These are phyloP conservation scores for Backusella tarrabulga DNA, from an alignment of 192 early-diverging fungal genomes.

Conservation along the genomic window DNA sequence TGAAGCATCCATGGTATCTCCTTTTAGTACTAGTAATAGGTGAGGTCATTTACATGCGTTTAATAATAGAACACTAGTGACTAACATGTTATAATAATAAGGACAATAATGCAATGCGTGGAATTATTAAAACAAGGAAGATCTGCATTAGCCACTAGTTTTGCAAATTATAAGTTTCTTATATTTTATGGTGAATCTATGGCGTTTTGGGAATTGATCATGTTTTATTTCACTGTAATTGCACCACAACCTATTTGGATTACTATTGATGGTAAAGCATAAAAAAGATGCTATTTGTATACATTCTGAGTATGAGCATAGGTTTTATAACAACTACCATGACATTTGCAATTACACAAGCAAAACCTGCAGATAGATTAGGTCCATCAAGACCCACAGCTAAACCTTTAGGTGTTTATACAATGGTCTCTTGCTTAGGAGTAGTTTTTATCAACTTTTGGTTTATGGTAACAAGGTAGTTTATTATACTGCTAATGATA, in stretches of 20 bases:
- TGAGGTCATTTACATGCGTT: not conserved
- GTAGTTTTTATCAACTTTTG: constrained; percentile 70
- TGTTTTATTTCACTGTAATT: constrained; percentile 75
- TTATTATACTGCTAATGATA: not conserved
- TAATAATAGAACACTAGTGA: not conserved
- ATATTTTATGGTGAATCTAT: constrained; percentile 74
- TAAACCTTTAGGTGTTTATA: constrained; percentile 66
- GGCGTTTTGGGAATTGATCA: constrained; percentile 61
- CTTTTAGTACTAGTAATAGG: constrained; percentile 63
- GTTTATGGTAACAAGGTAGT: constrained; percentile 50
- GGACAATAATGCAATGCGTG: constrained; percentile 65
- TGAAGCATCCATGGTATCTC: constrained; percentile 82
- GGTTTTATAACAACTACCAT: constrained; percentile 56
- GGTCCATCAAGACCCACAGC: constrained; percentile 67
- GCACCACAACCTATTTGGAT: constrained; percentile 74
- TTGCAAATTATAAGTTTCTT: constrained; percentile 78
- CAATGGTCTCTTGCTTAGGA: constrained; percentile 65
- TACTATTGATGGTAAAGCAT: constrained; percentile 52
- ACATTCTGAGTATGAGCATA: not conserved
- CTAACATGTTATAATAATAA: not conserved
- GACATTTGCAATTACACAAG: constrained; percentile 66
- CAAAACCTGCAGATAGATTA: constrained; percentile 56
- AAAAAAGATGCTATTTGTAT: not conserved
- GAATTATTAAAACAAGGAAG: constrained; percentile 71
- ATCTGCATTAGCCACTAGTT: constrained; percentile 68